These are phyloP conservation scores for Phragmites australis DNA, from an alignment of 176 grass and related monocot species.

Conservation along the genomic window DNA sequence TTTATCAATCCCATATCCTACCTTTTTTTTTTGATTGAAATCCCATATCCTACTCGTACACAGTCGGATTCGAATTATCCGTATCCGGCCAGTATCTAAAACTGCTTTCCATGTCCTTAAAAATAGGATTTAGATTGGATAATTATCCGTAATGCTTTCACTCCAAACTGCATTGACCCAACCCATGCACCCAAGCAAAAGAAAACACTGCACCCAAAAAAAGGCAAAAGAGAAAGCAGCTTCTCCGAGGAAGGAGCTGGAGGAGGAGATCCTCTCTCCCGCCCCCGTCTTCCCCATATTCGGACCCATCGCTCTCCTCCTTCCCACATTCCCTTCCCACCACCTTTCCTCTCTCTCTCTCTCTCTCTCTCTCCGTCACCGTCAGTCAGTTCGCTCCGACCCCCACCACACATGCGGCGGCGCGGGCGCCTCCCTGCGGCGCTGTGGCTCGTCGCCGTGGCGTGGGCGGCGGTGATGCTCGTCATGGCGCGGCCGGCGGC, in stretches of 20 bases:
- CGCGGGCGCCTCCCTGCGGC: not conserved
- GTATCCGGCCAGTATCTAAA: too few species aligned
- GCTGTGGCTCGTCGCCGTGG: conserved; percentile 6
- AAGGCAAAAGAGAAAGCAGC: not conserved
- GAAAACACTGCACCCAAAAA: too few species aligned
- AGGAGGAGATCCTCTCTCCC: conserved; percentile 19
- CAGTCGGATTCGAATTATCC: too few species aligned
- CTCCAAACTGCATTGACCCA: too few species aligned
- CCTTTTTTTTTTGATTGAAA: too few species aligned
- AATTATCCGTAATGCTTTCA: too few species aligned
- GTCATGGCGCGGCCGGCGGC: not conserved
- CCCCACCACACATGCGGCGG: conserved; percentile 25
- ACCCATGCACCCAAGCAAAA: too few species aligned
- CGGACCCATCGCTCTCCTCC: too few species aligned
- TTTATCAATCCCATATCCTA: too few species aligned
- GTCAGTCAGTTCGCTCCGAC: not conserved
- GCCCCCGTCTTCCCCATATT: not conserved
- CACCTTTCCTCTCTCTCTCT: not conserved
- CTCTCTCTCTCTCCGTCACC: not conserved
- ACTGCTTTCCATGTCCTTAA: too few species aligned
- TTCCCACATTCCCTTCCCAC: conserved; percentile 33
- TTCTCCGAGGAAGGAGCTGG: not conserved
- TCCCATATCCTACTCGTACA: too few species aligned
- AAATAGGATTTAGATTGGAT: too few species aligned
- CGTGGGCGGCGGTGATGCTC: not conserved